A percentile compares a stretch with the other conserved stretches of the same genome.
phyloP scores from a whole-genome alignment of 352 stramenopile genomes.

The Phytophthora pistaciae region DNA sequence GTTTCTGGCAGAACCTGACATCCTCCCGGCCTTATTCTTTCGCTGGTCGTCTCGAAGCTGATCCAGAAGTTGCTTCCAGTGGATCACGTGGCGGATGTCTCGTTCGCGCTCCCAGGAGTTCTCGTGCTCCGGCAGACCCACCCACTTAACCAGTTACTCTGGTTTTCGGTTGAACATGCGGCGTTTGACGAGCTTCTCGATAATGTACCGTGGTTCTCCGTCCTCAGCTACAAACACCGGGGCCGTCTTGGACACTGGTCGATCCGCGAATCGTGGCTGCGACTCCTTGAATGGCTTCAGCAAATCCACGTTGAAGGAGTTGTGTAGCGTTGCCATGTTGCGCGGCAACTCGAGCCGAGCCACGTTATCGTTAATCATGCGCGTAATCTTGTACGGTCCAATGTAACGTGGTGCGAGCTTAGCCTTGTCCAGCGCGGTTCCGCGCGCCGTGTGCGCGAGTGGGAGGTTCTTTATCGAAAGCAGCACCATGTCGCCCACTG shows the following conservation, averaged over 20 bases:
- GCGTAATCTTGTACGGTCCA: background rate
- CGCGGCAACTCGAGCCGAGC: background rate
- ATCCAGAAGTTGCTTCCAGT: background rate
- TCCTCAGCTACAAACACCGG: background rate
- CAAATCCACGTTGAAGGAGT: background rate
- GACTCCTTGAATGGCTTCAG: background rate
- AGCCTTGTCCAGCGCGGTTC: background rate
- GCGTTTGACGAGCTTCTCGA: background rate
- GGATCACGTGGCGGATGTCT: background rate
- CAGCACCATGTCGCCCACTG: background rate
- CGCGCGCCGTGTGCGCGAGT: background rate
- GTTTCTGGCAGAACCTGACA: background rate
- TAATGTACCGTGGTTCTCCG: background rate
- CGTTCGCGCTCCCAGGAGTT: background rate
- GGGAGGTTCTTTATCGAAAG: background rate
- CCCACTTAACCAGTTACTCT: background rate
- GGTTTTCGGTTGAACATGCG: slow-evolving; percentile 1
- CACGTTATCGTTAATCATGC: slow-evolving; percentile 2
- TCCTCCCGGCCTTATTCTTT: background rate
- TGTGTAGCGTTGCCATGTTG: background rate
- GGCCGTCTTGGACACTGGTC: background rate
- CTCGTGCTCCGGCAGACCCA: background rate
- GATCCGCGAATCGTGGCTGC: background rate
- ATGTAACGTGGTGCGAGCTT: background rate
- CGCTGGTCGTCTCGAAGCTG: background rate